Evolutionary conservation across 2,329 filamentous ascomycete species (phyloP).

Genomic region (Anthostomella pinea): DNA sequence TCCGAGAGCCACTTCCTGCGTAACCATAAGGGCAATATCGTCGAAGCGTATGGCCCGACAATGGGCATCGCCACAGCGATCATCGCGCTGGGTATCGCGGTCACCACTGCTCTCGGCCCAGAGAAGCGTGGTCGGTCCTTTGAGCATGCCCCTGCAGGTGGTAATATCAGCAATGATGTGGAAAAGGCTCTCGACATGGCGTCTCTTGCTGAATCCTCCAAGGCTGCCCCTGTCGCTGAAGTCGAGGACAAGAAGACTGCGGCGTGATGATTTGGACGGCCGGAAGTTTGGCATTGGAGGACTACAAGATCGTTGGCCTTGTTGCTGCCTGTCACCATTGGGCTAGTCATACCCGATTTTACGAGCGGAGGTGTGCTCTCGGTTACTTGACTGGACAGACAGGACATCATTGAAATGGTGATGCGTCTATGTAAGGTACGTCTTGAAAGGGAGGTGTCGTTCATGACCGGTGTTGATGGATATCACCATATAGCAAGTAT

Average conservation of each 20-base stretch:
- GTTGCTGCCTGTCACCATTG: no score
- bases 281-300: no score
- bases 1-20: conserved; percentile 61
- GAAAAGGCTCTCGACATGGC: conserved; percentile 26
- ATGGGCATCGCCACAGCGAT: conserved; percentile 78
- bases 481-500: no score
- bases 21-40: conserved; percentile 50
- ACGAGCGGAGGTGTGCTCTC: no score
- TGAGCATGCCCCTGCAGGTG: conserved; percentile 54
- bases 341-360: no score
- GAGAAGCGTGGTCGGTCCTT: conserved; percentile 72
- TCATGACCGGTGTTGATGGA: no score
- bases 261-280: no score
- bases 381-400: no score
- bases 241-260: conserved; percentile 12
- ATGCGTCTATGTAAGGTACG: no score
- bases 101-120: conserved; percentile 68
- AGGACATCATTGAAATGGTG: no score
- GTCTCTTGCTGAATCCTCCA: conserved; percentile 27
- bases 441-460: no score
- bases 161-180: conserved; percentile 28
- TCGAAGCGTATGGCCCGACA: conserved; percentile 68
- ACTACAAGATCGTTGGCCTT: no score
- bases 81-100: conserved; percentile 65
- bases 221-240: conserved; percentile 2